Conservation (phyloP, 2,329 filamentous ascomycete species). For the Penicillium brevicompactum region DNA sequence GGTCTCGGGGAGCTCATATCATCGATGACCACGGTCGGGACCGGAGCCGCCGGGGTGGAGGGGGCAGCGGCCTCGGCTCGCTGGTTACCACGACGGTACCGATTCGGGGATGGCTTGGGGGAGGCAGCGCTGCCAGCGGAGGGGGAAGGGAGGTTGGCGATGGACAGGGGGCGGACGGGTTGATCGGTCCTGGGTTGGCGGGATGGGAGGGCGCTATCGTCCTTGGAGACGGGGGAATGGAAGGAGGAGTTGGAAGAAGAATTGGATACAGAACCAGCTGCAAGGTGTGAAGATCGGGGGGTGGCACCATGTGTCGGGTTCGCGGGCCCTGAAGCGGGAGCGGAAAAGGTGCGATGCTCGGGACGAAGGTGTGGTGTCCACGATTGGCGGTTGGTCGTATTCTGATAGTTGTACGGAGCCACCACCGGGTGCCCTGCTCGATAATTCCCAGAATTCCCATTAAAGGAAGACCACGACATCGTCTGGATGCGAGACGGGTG, state of each 20-base stretch:
- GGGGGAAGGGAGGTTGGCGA: conserved; percentile 53
- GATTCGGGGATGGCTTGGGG: conserved; percentile 75
- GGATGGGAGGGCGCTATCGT: conserved; percentile 50
- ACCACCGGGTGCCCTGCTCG: conserved; percentile 60
- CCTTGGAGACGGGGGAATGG: conserved; percentile 49
- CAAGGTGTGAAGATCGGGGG: conserved; percentile 46
- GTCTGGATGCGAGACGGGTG: conserved; percentile 41
- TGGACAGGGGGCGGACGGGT: conserved; percentile 46
- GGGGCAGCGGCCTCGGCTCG: conserved; percentile 52
- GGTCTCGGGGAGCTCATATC: conserved; percentile 45
- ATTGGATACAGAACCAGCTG: conserved; percentile 57
- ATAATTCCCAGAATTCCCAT: conserved; percentile 47
- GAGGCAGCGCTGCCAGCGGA: conserved; percentile 52
- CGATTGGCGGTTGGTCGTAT: conserved; percentile 53
- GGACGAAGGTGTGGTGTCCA: conserved; percentile 57
- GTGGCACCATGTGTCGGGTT: conserved; percentile 32
- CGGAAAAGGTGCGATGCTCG: conserved; percentile 59
- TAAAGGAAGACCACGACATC: conserved; percentile 47
- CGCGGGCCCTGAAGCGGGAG: conserved; percentile 48
- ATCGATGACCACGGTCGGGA: conserved; percentile 32
- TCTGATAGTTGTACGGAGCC: conserved; percentile 73
- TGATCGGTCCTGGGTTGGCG: conserved; percentile 41
- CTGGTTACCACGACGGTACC: conserved; percentile 73
- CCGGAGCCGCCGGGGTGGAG: conserved; percentile 9
- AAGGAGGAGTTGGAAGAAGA: conserved; percentile 54